phyloP scores from a whole-genome alignment of 768 basidiomycete species.

The Rhodotorula kratochvilovae region DNA sequence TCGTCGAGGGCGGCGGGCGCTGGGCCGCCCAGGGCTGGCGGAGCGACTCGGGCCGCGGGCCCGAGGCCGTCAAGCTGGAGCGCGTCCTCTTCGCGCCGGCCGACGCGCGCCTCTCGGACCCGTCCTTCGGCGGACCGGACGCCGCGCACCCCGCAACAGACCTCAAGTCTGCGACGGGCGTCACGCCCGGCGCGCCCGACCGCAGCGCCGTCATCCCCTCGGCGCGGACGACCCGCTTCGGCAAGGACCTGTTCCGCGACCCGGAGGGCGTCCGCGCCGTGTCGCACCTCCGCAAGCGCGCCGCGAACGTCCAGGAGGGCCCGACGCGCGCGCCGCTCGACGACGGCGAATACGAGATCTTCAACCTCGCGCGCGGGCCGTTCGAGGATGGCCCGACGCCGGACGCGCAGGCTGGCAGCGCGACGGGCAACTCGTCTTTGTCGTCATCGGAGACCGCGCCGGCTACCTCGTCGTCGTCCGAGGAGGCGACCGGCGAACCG shows the following conservation, averaged over 20 bases:
- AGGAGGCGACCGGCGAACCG: not conserved
- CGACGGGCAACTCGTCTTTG: not conserved
- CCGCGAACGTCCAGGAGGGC: slow-evolving; percentile 25
- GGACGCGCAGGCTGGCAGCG: not conserved
- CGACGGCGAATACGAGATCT: slow-evolving; percentile 30
- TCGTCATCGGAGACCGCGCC: not conserved
- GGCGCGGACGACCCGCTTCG: slow-evolving; percentile 35
- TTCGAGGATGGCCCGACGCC: slow-evolving; percentile 25
- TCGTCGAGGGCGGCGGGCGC: slow-evolving; percentile 67
- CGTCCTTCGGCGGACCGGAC: not conserved
- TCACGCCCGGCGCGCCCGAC: slow-evolving; percentile 30
- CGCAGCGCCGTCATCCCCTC: slow-evolving; percentile 9
- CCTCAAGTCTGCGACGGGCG: slow-evolving; percentile 11
- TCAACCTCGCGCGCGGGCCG: slow-evolving; percentile 32
- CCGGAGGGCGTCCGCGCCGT: slow-evolving; percentile 30
- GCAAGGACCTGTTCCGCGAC: slow-evolving; percentile 39
- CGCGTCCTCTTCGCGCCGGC: slow-evolving; percentile 53
- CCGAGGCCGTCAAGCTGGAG: slow-evolving; percentile 28
- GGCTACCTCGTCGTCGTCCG: slow-evolving; percentile 7
- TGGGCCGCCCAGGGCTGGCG: slow-evolving; percentile 35
- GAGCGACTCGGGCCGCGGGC: slow-evolving; percentile 29
- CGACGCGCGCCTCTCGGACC: slow-evolving; percentile 42
- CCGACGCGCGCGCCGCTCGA: slow-evolving; percentile 17
- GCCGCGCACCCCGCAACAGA: not conserved
- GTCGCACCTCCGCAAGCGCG: slow-evolving; percentile 11